Base-by-base conservation (phyloP, 345 rosid species). In the Linum tenue region DNA sequence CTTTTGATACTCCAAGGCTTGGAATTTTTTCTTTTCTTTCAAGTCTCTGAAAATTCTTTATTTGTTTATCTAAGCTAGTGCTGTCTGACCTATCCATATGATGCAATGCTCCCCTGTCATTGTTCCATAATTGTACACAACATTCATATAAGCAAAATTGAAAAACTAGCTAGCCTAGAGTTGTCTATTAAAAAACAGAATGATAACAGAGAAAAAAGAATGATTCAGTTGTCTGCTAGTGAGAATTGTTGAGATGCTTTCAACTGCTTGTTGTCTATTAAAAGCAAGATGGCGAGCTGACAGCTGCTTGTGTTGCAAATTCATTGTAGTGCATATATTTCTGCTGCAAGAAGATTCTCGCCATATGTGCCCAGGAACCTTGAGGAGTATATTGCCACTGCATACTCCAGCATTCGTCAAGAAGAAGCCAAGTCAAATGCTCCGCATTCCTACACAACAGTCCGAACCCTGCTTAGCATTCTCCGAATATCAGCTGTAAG, bases 401-500 rank as follows among this genome's bases (percentile, higher is more conserved):
- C 97, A 56, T 94, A 94, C 75, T 90, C 91, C 62, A 81, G 83
- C 74, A 88, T 94, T 76, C 86, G 97, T 35, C 99, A 90, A 78
- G 99, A 94, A 79, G 99, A 94, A 81, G 95, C 97, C 15, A 84
- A 80, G 78, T 82, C 97, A 56, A 88, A 80, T 64, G 76, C 90
- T 56, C 96, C 97, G 56, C 96, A 94, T 75, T 90, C 97, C 44
- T 90, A 90, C 75, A 94, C 99, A 59, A 94, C 99, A 55, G 86
- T 86, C 72, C 80, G 99, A 77, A 90, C 97, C 58, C 80, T 90
- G 66, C 96, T 94, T 60, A 94, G 99, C 76, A 86, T 94, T 73
- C 90, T 90, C 42, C 91, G 97, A 42, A 84, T 94, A 82, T 90
- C 99, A 70, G 87, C 97, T 69, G 99, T 90, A 86, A 81, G 90